phyloP scores from a whole-genome alignment of 495 filamentous ascomycete genomes.

The Neurospora cerealis region DNA sequence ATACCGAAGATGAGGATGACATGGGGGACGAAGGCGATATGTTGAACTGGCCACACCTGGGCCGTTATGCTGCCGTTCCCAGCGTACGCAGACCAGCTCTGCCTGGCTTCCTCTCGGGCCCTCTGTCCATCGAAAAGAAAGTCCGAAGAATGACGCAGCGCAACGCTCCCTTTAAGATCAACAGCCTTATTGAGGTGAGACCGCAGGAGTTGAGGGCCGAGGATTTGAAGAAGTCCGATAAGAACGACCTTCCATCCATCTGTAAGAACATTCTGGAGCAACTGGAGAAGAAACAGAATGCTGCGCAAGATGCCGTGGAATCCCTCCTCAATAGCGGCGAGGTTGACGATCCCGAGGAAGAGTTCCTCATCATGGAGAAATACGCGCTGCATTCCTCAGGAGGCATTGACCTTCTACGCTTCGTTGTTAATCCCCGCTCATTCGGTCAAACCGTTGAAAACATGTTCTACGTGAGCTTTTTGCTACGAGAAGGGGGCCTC shows the following conservation, averaged over 20 bases:
- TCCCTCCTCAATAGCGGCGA: conserved; percentile 24
- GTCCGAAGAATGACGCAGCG: conserved; percentile 57
- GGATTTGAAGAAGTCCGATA: conserved; percentile 64
- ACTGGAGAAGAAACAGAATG: conserved; percentile 27
- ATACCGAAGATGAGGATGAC: conserved; percentile 29
- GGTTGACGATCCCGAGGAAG: conserved; percentile 20
- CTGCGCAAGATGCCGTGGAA: conserved; percentile 33
- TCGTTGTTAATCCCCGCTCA: conserved; percentile 76
- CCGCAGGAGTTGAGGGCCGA: conserved; percentile 63
- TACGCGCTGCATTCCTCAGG: conserved; percentile 50
- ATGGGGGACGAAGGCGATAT: conserved; percentile 64
- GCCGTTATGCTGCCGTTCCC: conserved; percentile 61
- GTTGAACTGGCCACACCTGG: conserved; percentile 81
- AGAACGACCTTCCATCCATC: conserved; percentile 58
- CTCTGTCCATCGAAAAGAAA: conserved; percentile 81
- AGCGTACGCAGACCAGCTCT: conserved; percentile 64
- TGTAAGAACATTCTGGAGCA: conserved; percentile 54
- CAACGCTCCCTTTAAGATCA: conserved; percentile 49
- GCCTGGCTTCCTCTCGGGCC: conserved; percentile 79
- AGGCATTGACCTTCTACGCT: conserved; percentile 66
- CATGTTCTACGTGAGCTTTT: conserved; percentile 90
- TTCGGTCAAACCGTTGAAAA: conserved; percentile 98
- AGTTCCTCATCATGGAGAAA: conserved; percentile 40
- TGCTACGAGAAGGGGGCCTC: conserved; percentile 76
- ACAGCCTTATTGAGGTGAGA: conserved; percentile 53